Conservation (phyloP, 2,329 filamentous ascomycete genomes). For the Aureobasidium sp. region DNA sequence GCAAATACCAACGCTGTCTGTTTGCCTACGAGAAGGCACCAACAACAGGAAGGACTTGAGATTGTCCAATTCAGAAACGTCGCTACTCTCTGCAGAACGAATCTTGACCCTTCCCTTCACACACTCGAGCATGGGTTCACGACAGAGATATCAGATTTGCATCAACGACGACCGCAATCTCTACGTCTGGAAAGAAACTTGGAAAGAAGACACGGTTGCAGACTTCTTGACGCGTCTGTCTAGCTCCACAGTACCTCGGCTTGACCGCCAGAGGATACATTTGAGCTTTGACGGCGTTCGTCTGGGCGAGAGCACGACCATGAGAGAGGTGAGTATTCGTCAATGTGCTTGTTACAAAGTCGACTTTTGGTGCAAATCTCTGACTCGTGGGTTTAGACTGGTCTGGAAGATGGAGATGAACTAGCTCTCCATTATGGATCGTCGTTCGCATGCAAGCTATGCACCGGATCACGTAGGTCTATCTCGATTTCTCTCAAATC, state of each 20-base stretch:
- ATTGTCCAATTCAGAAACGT: neutral
- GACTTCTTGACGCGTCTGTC: constrained; percentile 3
- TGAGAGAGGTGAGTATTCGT: neutral
- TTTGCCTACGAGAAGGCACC: neutral
- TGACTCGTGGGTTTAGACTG: neutral
- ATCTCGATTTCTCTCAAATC: neutral
- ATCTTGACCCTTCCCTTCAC: neutral
- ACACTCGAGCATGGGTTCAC: neutral
- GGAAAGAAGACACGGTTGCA: constrained; percentile 8
- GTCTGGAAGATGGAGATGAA: constrained; percentile 12
- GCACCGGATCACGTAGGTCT: constrained; percentile 1
- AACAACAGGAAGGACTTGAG: neutral
- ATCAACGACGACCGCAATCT: constrained; percentile 11
- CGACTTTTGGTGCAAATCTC: neutral
- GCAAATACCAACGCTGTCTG: neutral
- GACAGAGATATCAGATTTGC: neutral
- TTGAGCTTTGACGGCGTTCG: constrained; percentile 14
- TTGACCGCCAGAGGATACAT: constrained; percentile 1
- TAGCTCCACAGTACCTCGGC: neutral
- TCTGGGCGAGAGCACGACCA: constrained; percentile 5
- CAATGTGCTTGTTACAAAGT: neutral
- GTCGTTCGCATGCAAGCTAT: neutral
- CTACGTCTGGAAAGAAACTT: neutral
- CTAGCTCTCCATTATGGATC: constrained; percentile 3
- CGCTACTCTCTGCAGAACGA: neutral